Evolutionary conservation across 148 eudicot species (phyloP).

Genomic region (Heliosperma pusillum): DNA sequence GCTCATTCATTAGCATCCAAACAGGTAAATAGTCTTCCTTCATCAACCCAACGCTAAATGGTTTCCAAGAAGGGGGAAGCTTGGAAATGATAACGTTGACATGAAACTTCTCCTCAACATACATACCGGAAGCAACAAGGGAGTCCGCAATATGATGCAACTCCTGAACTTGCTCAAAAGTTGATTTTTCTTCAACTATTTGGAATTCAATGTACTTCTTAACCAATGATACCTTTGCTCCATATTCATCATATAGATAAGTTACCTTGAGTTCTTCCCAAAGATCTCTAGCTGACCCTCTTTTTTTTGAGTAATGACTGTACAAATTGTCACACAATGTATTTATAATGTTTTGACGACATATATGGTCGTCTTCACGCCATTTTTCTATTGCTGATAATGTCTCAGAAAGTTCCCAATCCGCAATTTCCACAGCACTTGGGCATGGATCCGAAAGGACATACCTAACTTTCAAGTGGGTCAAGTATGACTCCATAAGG

Average conservation of each 20-base stretch:
- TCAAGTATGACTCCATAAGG: conserved; percentile 52
- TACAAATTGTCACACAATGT: conserved; percentile 67
- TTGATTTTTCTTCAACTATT: conserved; percentile 62
- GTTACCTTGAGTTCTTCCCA: conserved; percentile 65
- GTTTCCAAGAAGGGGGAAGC: conserved; percentile 85
- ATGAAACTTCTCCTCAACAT: conserved; percentile 70
- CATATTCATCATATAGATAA: conserved; percentile 53
- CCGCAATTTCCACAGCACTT: conserved; percentile 30
- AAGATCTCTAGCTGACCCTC: conserved; percentile 53
- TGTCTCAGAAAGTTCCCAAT: conserved; percentile 29
- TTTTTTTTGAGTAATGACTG: conserved; percentile 38
- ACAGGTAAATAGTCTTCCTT: conserved; percentile 51
- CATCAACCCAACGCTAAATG: conserved; percentile 46
- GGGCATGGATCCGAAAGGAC: conserved; percentile 65
- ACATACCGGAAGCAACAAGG: conserved; percentile 53
- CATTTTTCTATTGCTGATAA: conserved; percentile 47
- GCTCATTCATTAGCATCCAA: conserved; percentile 58
- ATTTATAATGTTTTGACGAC: conserved; percentile 60
- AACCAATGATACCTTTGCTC: conserved; percentile 57
- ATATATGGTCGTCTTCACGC: conserved; percentile 61
- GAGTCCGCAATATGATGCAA: conserved; percentile 54
- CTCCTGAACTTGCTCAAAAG: conserved; percentile 63
- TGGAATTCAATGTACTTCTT: conserved; percentile 70
- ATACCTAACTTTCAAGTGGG: conserved; percentile 48
- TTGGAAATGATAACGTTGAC: conserved; percentile 64